Conservation (phyloP, 2,329 filamentous ascomycete genomes). For the Fusarium nematophilum region DNA sequence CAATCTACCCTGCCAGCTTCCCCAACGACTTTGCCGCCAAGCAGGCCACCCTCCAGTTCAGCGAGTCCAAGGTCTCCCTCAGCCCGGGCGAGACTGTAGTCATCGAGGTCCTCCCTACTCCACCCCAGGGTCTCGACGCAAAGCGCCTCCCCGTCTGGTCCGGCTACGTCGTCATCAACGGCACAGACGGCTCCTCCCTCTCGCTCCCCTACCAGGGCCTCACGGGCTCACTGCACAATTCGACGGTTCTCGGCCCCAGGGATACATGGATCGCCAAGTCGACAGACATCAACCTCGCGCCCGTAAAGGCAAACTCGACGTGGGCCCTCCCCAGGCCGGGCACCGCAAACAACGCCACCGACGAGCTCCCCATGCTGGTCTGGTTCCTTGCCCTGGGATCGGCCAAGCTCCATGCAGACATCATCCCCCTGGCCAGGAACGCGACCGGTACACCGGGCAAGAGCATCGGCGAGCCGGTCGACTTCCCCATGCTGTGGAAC, state of each 20-base stretch:
- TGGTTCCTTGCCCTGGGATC: conserved; percentile 59
- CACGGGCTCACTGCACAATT: conserved; percentile 49
- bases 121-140: conserved; percentile 51
- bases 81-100: conserved; percentile 55
- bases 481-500: conserved; percentile 53
- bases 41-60: conserved; percentile 58
- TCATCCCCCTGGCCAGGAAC: conserved; percentile 51
- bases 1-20: conserved; percentile 54
- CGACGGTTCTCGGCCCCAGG: conserved; percentile 37
- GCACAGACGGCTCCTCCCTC: conserved; percentile 52
- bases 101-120: conserved; percentile 58
- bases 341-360: conserved; percentile 41
- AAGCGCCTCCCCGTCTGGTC: conserved; percentile 55
- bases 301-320: conserved; percentile 49
- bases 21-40: conserved; percentile 57
- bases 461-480: conserved; percentile 56
- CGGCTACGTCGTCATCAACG: conserved; percentile 55
- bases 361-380: conserved; percentile 54
- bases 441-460: conserved; percentile 43
- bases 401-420: conserved; percentile 55
- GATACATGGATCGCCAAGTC: conserved; percentile 49
- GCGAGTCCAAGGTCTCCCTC: conserved; percentile 57
- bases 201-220: conserved; percentile 57
- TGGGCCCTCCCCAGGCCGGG: conserved; percentile 57
- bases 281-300: conserved; percentile 43